Evolutionary conservation across 2,329 filamentous ascomycete genomes (phyloP).

Genomic region (Penicillium sp.): DNA sequence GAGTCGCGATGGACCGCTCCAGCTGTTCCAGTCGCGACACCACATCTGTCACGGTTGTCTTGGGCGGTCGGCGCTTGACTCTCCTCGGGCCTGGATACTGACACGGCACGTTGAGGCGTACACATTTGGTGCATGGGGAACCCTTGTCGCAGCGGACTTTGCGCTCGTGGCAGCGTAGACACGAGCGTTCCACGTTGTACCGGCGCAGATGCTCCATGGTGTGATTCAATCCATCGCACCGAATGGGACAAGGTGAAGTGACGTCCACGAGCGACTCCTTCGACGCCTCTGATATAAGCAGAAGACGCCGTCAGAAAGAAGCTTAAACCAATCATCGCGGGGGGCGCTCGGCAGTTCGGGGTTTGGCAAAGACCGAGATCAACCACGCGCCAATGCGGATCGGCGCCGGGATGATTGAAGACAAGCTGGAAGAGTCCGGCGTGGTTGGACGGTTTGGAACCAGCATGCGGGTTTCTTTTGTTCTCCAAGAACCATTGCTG

Average conservation of each 20-base stretch:
- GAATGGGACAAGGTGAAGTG: not conserved
- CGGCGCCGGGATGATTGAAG: no score
- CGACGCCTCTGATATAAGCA: not conserved
- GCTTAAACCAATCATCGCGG: not conserved
- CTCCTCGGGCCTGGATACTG: slow-evolving; percentile 24
- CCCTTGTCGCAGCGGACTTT: slow-evolving; percentile 30
- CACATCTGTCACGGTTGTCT: slow-evolving; percentile 18
- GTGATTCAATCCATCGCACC: no score
- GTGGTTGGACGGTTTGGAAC: no score
- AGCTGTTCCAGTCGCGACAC: slow-evolving; percentile 23
- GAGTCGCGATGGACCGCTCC: slow-evolving; percentile 20
- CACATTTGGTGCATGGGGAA: slow-evolving; percentile 24
- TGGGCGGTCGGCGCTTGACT: slow-evolving; percentile 22
- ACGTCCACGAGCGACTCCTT: no score
- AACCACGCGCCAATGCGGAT: not conserved
- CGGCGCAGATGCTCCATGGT: slow-evolving; percentile 12
- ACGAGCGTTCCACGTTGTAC: slow-evolving; percentile 30
- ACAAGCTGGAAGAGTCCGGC: no score
- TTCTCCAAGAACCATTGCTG: no score
- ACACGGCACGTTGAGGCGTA: slow-evolving; percentile 20
- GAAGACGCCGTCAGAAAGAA: not conserved
- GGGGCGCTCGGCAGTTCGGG: slow-evolving; percentile 7
- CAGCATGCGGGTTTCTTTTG: no score
- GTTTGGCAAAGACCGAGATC: slow-evolving; percentile 2
- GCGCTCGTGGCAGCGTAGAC: slow-evolving; percentile 30